These are phyloP conservation scores for Silene coronaria DNA, from an alignment of 179 eudicot species.

Conservation along the genomic window DNA sequence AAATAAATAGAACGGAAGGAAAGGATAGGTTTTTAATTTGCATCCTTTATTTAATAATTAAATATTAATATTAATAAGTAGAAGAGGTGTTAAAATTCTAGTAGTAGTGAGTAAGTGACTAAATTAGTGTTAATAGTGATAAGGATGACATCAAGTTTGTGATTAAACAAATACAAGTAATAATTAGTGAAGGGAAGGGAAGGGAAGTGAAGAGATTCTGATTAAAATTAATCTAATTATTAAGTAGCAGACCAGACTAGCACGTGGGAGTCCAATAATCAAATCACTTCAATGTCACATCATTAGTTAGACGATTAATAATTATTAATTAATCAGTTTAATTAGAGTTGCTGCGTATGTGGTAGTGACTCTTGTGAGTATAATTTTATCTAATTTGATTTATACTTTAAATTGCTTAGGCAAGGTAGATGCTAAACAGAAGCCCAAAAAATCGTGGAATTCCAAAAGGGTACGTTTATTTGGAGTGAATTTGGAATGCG, in stretches of 20 bases:
- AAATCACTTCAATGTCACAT: slow-evolving; percentile 10
- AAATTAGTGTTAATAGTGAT: neutral
- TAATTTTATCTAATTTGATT: neutral
- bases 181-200: slow-evolving; percentile 13
- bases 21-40: no score
- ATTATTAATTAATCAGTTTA: slow-evolving; percentile 4
- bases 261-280: slow-evolving; percentile 20
- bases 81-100: neutral
- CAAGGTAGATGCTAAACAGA: slow-evolving; percentile 21
- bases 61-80: neutral
- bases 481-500: slow-evolving; percentile 60
- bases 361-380: no score
- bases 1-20: no score
- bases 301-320: neutral
- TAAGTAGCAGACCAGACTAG: neutral
- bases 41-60: neutral
- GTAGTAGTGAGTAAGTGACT: neutral
- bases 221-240: slow-evolving; percentile 2
- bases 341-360: neutral
- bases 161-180: slow-evolving; percentile 10
- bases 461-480: slow-evolving; percentile 55
- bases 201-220: slow-evolving; percentile 11
- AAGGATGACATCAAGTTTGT: slow-evolving; percentile 1
- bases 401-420: slow-evolving; percentile 7
- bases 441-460: slow-evolving; percentile 27